Base-by-base conservation (phyloP, 2,329 filamentous ascomycete species). In the Sporothrix inflata region DNA sequence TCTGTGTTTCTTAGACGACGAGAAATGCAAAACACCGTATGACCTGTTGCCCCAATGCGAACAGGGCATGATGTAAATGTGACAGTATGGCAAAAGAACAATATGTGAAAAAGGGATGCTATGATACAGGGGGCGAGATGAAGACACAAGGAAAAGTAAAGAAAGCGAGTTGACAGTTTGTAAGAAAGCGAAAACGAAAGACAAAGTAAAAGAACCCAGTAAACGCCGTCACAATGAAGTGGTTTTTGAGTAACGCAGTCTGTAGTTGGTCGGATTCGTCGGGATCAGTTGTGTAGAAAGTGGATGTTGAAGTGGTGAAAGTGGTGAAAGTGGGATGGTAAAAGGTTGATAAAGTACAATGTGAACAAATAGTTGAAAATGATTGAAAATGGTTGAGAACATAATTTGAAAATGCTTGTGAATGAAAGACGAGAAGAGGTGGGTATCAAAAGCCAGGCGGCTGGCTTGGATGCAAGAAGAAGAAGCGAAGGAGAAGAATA, bases 361-460 rank as follows among this genome's bases (percentile, higher is more conserved):
- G 45, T 12, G 51, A 27, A n/a, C 34, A 60, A 71, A 60, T 30
- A 27, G 55, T 40, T 19, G 42, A 63, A 68, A 63, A 65, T 34
- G 34, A 2, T 12, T 6, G 19, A 61, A 21, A 30, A 60, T n/a
- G n/a, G n/a, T n/a, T n/a, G n/a, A n/a, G n/a, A n/a, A n/a, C n/a
- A n/a, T 55, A 38, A 49, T 16, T 38, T 40, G 47, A 55, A 55
- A 67, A 71, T 68, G 61, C 34, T 34, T 40, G 60, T 67, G 34
- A 71, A 71, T 38, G 70, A 71, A 45, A 51, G 70, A 67, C 34
- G 63, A 57, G 70, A 68, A 71, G 47, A 30, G 16, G 27, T 67
- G 63, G 63, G 63, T 66, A 66, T 66, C 63, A 66, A 34, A 66
- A 66, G 63, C 63, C 63, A 66, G 63, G 38, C 60, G 60, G 60